A percentile compares a stretch with the other conserved stretches of the same genome.
Conservation (phyloP, 2,329 filamentous ascomycete genomes). For the Talaromyces atroroseus region DNA sequence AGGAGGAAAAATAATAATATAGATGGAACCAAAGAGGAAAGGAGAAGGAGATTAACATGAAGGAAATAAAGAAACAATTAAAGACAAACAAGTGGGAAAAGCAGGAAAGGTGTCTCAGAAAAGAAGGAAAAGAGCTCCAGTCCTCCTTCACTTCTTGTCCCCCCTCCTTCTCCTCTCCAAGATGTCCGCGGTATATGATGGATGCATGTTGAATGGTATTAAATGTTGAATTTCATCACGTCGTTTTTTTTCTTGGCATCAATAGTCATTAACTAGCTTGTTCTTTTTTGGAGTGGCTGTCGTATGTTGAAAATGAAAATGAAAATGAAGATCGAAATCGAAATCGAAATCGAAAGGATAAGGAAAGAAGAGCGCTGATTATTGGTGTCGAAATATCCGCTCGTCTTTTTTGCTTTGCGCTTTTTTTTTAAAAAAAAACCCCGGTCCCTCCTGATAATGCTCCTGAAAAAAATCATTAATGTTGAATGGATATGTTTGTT, state of each 20-base stretch:
- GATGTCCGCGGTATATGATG: neutral
- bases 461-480: neutral
- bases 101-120: neutral
- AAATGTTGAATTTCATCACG: slow-evolving; percentile 17
- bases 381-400: neutral
- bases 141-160: neutral
- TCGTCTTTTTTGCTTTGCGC: neutral
- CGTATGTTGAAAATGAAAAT: neutral
- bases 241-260: slow-evolving; percentile 5
- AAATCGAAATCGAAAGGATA: neutral
- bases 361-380: neutral
- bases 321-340: neutral
- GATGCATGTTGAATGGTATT: slow-evolving; percentile 16
- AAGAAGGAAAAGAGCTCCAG: too few relatives aligned
- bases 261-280: slow-evolving; percentile 5
- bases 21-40: neutral
- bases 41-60: neutral
- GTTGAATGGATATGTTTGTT: neutral
- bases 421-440: neutral
- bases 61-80: neutral
- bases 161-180: too few relatives aligned
- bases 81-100: neutral
- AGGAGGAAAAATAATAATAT: neutral
- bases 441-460: neutral
- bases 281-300: neutral